These are phyloP conservation scores for Jaapia argillacea DNA, from an alignment of 768 basidiomycete species.

Conservation along the genomic window DNA sequence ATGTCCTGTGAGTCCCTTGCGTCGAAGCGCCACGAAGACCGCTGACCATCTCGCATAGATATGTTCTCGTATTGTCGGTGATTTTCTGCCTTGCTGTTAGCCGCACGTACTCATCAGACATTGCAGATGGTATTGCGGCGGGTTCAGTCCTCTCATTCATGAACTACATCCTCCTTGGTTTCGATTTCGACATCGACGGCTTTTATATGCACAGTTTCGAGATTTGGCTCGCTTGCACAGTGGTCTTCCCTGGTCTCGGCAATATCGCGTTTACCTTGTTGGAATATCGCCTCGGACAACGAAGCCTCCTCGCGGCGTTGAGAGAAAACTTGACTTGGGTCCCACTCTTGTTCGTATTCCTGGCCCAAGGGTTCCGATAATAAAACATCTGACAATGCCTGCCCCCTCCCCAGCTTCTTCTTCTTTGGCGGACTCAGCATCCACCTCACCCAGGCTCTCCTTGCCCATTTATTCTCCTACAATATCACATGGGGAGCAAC, in stretches of 20 bases:
- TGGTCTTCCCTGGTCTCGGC: conserved; percentile 60
- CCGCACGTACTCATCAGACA: neutral
- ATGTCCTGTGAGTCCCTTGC: conserved; percentile 44
- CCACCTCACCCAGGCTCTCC: conserved; percentile 41
- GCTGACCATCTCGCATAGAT: conserved; percentile 12
- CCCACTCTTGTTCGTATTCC: conserved; percentile 65
- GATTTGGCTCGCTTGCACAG: conserved; percentile 64
- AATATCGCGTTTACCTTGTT: conserved; percentile 60
- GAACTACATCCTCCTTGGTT: conserved; percentile 55
- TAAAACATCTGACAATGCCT: no score
- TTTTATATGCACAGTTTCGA: conserved; percentile 67
- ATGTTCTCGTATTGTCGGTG: conserved; percentile 38
- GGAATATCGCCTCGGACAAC: conserved; percentile 57
- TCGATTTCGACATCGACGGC: conserved; percentile 50
- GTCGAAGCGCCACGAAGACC: no score
- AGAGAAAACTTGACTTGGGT: conserved; percentile 57
- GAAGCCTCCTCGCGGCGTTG: conserved; percentile 36
- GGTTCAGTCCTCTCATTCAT: conserved; percentile 34
- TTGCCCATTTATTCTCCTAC: conserved; percentile 48
- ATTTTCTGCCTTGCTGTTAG: conserved; percentile 5
- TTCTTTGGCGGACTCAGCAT: conserved; percentile 50
- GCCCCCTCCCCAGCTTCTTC: conserved; percentile 26
- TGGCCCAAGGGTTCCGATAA: conserved; percentile 10
- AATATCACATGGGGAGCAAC: conserved; percentile 51
- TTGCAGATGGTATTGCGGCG: conserved; percentile 48